Percentiles rank a stretch among this genome's conserved stretches.
Evolutionary conservation across 306 rosid genomes (phyloP).

Genomic region (Sindora glabra): DNA sequence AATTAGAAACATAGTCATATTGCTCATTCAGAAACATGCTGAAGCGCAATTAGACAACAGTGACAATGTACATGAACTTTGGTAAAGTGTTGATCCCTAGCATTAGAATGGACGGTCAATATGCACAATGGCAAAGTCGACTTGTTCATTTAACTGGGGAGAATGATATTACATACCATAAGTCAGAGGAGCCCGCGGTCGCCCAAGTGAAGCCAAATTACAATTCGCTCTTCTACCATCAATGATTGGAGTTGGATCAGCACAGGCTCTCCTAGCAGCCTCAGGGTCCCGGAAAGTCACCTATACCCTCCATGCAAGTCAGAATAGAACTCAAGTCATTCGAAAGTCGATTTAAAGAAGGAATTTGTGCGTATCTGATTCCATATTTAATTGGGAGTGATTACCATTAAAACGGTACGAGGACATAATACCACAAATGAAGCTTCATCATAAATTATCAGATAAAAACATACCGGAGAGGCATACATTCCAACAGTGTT

Average conservation of each 20-base stretch:
- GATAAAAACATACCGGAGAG: background rate
- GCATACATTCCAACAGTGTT: background rate
- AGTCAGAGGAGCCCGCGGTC: slow-evolving; percentile 60
- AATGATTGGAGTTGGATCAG: slow-evolving; percentile 76
- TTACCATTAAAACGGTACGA: too few species aligned
- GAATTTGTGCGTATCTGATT: too few species aligned
- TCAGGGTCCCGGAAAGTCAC: slow-evolving; percentile 96
- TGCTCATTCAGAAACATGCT: background rate
- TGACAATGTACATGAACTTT: background rate
- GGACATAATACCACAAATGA: background rate
- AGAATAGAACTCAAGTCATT: slow-evolving; percentile 63
- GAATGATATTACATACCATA: slow-evolving; percentile 35
- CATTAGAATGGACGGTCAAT: background rate
- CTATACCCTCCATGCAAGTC: slow-evolving; percentile 89
- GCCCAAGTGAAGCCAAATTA: slow-evolving; percentile 88
- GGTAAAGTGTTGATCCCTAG: background rate
- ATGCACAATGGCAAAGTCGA: background rate
- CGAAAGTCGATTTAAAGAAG: background rate
- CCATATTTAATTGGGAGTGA: too few species aligned
- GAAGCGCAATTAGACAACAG: background rate
- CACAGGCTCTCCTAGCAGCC: slow-evolving; percentile 91
- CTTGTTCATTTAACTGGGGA: background rate
- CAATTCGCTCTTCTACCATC: slow-evolving; percentile 97
- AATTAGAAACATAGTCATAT: background rate
- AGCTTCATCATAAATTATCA: background rate